A percentile compares a stretch with the other conserved stretches of the same genome.
These are phyloP conservation scores for Globisporangium acanthophoron DNA, from an alignment of 352 stramenopile species.

Conservation along the genomic window DNA sequence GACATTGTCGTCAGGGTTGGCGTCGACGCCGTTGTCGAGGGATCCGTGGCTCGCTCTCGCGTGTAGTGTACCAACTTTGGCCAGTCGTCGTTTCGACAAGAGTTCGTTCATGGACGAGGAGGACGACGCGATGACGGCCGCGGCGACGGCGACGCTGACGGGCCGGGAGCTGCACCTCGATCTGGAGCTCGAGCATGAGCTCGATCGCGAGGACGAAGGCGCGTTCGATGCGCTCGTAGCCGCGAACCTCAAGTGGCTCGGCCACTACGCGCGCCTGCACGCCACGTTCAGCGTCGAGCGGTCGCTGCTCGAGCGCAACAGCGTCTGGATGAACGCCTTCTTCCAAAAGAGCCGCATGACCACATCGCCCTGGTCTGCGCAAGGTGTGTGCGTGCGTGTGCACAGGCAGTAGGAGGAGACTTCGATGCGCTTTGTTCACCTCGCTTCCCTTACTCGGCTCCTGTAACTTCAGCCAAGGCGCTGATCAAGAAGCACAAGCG, in stretches of 20 bases:
- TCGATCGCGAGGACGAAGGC: slow-evolving; percentile 20
- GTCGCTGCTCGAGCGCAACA: slow-evolving; percentile 56
- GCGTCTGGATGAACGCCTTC: slow-evolving; percentile 75
- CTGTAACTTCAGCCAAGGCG: slow-evolving; percentile 40
- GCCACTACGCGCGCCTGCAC: slow-evolving; percentile 50
- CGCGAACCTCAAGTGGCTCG: slow-evolving; percentile 63
- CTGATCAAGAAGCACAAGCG: slow-evolving; percentile 53
- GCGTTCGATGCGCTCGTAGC: slow-evolving; percentile 46
- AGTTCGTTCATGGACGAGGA: too few species aligned
- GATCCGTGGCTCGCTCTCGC: too few species aligned
- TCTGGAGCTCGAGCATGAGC: background rate
- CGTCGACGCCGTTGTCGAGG: too few species aligned
- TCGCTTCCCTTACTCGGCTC: too few species aligned
- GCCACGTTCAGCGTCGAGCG: slow-evolving; percentile 48
- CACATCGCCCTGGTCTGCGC: slow-evolving; percentile 45
- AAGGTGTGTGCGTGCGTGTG: slow-evolving; percentile 27
- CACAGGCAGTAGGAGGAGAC: too few species aligned
- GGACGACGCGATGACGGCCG: background rate
- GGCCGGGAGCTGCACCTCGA: background rate
- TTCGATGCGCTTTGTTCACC: too few species aligned
- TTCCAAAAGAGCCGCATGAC: slow-evolving; percentile 79
- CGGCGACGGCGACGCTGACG: background rate
- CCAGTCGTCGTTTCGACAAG: too few species aligned
- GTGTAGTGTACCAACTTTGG: too few species aligned
- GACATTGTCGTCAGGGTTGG: too few species aligned